A percentile compares a stretch with the other conserved stretches of the same genome.
Conservation (phyloP, 305 asterid species). For the Rubia tinctorum region DNA sequence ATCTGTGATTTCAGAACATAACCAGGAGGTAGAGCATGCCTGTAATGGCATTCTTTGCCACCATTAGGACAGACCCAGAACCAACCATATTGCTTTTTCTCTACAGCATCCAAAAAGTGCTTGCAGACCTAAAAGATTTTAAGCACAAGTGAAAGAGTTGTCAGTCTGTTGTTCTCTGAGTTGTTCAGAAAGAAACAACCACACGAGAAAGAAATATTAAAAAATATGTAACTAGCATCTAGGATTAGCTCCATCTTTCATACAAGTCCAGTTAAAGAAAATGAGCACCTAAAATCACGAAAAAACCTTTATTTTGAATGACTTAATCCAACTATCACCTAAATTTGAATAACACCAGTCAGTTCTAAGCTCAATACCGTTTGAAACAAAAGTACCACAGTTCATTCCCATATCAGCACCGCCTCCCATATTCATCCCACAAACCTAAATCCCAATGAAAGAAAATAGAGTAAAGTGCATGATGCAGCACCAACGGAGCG, state of each 20-base stretch:
- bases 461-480: neutral
- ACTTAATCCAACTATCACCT: neutral
- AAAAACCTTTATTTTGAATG: neutral
- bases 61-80: slow-evolving; percentile 98
- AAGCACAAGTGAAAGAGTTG: neutral
- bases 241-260: neutral
- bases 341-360: neutral
- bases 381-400: neutral
- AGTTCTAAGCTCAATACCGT: too few relatives aligned
- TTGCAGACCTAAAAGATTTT: slow-evolving; percentile 70
- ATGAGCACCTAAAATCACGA: neutral
- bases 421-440: neutral
- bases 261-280: neutral
- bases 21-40: slow-evolving; percentile 97
- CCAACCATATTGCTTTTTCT: slow-evolving; percentile 98
- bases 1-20: slow-evolving; percentile 88
- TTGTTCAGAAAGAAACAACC: neutral
- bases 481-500: too few relatives aligned
- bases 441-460: neutral
- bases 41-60: slow-evolving; percentile 76
- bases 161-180: neutral
- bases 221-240: neutral
- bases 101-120: slow-evolving; percentile 94
- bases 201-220: neutral
- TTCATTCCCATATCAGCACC: slow-evolving; percentile 1